A percentile compares a stretch with the other conserved stretches of the same genome.
Evolutionary conservation across 768 basidiomycete species (phyloP).

Genomic region (Lanmaoa rubissima): DNA sequence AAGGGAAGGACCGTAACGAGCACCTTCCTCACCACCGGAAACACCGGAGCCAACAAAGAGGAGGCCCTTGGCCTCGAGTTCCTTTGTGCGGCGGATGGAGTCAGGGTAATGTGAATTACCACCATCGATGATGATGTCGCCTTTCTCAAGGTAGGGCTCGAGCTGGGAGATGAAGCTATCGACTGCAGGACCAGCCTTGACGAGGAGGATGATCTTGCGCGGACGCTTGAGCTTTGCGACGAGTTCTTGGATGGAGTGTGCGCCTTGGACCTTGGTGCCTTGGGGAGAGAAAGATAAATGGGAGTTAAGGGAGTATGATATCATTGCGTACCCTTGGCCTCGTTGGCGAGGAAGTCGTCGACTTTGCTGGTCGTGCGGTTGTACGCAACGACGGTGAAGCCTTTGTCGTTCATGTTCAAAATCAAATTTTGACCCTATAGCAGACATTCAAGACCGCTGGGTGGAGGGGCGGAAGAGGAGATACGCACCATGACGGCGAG

Average conservation of each 20-base stretch:
- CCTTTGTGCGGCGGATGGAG: constrained; percentile 89
- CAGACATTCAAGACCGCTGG: constrained; percentile 3
- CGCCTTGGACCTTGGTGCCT: constrained; percentile 96
- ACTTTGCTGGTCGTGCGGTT: constrained; percentile 98
- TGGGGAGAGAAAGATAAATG: constrained; percentile 21
- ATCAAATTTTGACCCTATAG: constrained; percentile 92
- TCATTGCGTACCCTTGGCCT: constrained; percentile 83
- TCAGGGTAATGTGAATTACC: constrained; percentile 99
- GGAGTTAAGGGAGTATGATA: constrained; percentile 25
- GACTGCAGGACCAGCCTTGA: constrained; percentile 96
- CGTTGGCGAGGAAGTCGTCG: constrained; percentile 91
- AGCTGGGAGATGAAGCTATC: constrained; percentile 94
- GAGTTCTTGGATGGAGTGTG: constrained; percentile 91
- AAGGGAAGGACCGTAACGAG: constrained; percentile 93
- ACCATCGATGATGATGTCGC: constrained; percentile 99
- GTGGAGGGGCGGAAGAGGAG: constrained; percentile 15
- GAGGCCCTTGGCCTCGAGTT: constrained; percentile 91
- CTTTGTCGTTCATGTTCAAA: constrained; percentile 99
- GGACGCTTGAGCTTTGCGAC: constrained; percentile 89
- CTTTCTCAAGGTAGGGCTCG: constrained; percentile 83
- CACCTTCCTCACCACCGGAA: constrained; percentile 99
- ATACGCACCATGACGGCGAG: constrained; percentile 91
- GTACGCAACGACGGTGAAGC: constrained; percentile 94
- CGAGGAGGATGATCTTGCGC: constrained; percentile 96
- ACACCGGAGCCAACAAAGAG: constrained; percentile 99